phyloP scores from a whole-genome alignment of 345 rosid genomes.

The Hibiscus tridactylites region DNA sequence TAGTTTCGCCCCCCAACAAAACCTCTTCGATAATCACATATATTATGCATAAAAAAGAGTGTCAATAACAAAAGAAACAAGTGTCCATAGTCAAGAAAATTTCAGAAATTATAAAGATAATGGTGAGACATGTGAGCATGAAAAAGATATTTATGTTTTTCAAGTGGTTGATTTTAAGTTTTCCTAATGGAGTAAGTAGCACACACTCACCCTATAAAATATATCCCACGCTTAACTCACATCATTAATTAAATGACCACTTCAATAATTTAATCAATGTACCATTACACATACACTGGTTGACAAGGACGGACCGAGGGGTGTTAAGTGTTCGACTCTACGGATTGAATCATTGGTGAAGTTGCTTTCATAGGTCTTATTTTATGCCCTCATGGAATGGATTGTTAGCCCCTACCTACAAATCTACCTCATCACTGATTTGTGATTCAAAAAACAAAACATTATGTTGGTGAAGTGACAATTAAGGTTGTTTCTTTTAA shows the following conservation, averaged over 20 bases:
- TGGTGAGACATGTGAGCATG: neutral
- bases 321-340: too few relatives aligned
- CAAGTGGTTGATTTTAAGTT: neutral
- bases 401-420: neutral
- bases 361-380: slow-evolving; percentile 24
- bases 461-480: slow-evolving; percentile 2
- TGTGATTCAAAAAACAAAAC: neutral
- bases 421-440: neutral
- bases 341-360: neutral
- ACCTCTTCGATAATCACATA: too few relatives aligned
- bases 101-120: neutral
- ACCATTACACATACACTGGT: neutral
- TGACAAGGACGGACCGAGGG: too few relatives aligned
- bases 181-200: slow-evolving; percentile 5
- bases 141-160: neutral
- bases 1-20: too few relatives aligned
- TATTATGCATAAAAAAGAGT: too few relatives aligned
- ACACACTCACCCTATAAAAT: neutral
- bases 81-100: neutral
- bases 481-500: neutral
- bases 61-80: too few relatives aligned
- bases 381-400: neutral
- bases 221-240: neutral
- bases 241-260: slow-evolving; percentile 1
- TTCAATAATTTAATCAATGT: slow-evolving; percentile 8